Evolutionary conservation across 768 basidiomycete genomes (phyloP), one percentile per base, ranked within the genome.

Genomic region (Leccinum sublutescens): DNA sequence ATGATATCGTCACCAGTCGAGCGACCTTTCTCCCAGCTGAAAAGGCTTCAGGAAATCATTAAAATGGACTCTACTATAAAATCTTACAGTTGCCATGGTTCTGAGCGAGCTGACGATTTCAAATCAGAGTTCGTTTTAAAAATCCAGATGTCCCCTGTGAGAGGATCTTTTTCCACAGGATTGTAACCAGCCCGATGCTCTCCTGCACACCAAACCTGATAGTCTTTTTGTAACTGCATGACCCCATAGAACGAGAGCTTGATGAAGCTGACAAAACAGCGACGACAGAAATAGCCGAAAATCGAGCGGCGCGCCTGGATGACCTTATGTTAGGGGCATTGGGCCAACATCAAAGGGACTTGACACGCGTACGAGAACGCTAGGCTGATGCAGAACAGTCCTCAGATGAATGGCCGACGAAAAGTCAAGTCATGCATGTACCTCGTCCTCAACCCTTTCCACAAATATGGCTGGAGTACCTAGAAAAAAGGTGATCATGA

Each of bases 231-330:
- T 36, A 93, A 78, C 63, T 83, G 82, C 53, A 81, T 77, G n/a
- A 88, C 78, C 11, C 87, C 90, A 50, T 81, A 79, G 63, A 87
- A 92, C 0, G 91, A 89, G 3, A 94, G 76, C 68, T 93, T 93
- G 64, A 82, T 68, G 72, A 87, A 93, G 64, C 82, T 86, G 52
- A 91, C 79, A 60, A 81, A 86, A 68, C 88, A 91, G 43, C 92
- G 81, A 50, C 91, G 87, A 64, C 83, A 85, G 67, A 93, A 93
- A 65, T 85, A 90, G 2, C 91, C 93, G 70, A 93, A 89, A 21
- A 90, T 74, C 2, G 92, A 93, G 19, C 89, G 85, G 27, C 88
- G 85, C 54, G 78, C 79, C 91, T 93, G 55, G 34, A 36, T 38
- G 50, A 52, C 48, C 21, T 45, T 34, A 45, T 40, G 34, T 58